Evolutionary conservation across 345 rosid genomes (phyloP).

Genomic region (Citrus maxima): DNA sequence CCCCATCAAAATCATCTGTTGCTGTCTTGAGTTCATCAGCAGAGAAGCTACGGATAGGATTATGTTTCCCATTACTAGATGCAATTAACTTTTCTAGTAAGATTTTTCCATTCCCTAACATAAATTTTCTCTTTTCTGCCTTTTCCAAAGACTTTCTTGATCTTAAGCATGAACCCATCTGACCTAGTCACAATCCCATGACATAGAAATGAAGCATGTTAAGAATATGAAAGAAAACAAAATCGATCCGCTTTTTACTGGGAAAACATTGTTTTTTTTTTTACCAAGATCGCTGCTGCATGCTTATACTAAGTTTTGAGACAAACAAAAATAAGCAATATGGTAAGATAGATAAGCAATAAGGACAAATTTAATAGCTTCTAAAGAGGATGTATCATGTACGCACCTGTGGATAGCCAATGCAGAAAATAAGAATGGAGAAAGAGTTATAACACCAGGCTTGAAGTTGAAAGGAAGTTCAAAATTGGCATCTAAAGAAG

Average conservation of each 20-base stretch:
- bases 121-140: background rate
- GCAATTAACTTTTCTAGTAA: constrained; percentile 16
- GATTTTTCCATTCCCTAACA: constrained; percentile 13
- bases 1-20: background rate
- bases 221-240: background rate
- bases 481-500: too few relatives aligned
- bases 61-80: constrained; percentile 12
- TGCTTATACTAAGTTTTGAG: too few relatives aligned
- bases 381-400: too few relatives aligned
- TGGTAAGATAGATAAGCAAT: background rate
- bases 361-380: too few relatives aligned
- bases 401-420: too few relatives aligned
- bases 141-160: background rate
- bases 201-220: background rate
- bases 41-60: constrained; percentile 14
- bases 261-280: constrained; percentile 5
- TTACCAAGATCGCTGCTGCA: constrained; percentile 1
- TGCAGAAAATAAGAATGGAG: too few relatives aligned
- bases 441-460: too few relatives aligned
- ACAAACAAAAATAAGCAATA: background rate
- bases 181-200: background rate
- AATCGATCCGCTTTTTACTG: background rate
- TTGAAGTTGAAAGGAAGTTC: too few relatives aligned
- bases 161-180: constrained; percentile 3
- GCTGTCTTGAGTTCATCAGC: constrained; percentile 13